A percentile compares a stretch with the other conserved stretches of the same genome.
Conservation (phyloP, 306 rosid species). For the Rosa multiflora region DNA sequence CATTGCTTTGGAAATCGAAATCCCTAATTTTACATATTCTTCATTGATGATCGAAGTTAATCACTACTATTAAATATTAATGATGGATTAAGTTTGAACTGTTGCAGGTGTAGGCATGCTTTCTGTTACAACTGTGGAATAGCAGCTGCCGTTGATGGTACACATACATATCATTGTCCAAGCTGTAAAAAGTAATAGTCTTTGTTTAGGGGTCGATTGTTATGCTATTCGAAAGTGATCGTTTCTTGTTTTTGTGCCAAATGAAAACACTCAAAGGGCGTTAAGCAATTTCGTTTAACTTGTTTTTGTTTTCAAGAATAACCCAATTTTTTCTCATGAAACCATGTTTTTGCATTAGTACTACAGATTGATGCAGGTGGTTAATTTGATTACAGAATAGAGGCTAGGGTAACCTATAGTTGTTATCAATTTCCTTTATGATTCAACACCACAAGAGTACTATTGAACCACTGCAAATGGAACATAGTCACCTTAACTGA, state of each 20-base stretch:
- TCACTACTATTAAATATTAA: neutral
- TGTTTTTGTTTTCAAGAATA: neutral
- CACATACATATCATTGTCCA: neutral
- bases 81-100: neutral
- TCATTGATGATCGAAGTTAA: neutral
- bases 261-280: neutral
- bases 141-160: neutral
- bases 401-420: neutral
- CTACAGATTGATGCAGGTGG: too few relatives aligned
- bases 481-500: neutral
- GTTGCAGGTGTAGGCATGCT: neutral
- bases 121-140: constrained; percentile 9
- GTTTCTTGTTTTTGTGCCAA: neutral
- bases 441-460: neutral
- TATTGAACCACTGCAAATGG: neutral
- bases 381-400: neutral
- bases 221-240: neutral
- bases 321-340: neutral
- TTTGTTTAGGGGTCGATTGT: neutral
- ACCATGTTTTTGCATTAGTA: neutral
- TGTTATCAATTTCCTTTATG: neutral
- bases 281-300: neutral
- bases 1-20: neutral
- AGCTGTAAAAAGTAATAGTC: neutral
- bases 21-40: neutral